Evolutionary conservation across 2,329 filamentous ascomycete species (phyloP).

Genomic region (Fusarium begoniae): DNA sequence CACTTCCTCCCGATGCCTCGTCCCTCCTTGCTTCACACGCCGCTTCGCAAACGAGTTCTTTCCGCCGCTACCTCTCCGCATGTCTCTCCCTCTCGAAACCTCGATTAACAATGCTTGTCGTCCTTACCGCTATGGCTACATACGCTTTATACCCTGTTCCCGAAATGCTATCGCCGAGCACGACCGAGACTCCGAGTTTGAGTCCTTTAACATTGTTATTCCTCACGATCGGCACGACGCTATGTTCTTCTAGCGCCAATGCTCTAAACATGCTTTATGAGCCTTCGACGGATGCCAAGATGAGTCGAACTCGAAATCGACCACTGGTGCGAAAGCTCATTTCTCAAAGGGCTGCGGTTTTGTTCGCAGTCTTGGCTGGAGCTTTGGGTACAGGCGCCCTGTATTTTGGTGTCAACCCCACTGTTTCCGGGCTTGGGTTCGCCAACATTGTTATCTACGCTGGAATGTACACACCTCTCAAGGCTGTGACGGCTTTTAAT

Average conservation of each 20-base stretch:
- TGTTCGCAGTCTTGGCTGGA: slow-evolving; percentile 83
- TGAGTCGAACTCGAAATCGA: slow-evolving; percentile 91
- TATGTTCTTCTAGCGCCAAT: slow-evolving; percentile 92
- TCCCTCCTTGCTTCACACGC: slow-evolving; percentile 64
- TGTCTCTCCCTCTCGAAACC: slow-evolving; percentile 96
- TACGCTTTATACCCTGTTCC: slow-evolving; percentile 96
- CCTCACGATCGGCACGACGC: slow-evolving; percentile 86
- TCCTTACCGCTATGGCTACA: slow-evolving; percentile 87
- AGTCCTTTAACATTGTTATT: slow-evolving; percentile 92
- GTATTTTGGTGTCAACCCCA: slow-evolving; percentile 93
- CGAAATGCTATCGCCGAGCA: slow-evolving; percentile 77
- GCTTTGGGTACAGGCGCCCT: slow-evolving; percentile 74
- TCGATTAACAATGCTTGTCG: slow-evolving; percentile 88
- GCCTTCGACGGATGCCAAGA: slow-evolving; percentile 86
- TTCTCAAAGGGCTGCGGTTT: slow-evolving; percentile 72
- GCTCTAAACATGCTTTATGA: slow-evolving; percentile 98
- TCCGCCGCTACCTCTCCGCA: slow-evolving; percentile 76
- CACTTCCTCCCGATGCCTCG: slow-evolving; percentile 61
- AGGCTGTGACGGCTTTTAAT: slow-evolving; percentile 85
- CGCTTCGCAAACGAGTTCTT: slow-evolving; percentile 60
- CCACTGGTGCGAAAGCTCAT: slow-evolving; percentile 87
- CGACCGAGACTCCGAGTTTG: slow-evolving; percentile 76
- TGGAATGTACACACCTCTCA: slow-evolving; percentile 91
- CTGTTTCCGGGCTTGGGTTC: slow-evolving; percentile 84
- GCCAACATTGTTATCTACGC: slow-evolving; percentile 91